These are phyloP conservation scores for Beauveria rudraprayagi DNA, from an alignment of 2,329 filamentous ascomycete genomes.

Conservation along the genomic window DNA sequence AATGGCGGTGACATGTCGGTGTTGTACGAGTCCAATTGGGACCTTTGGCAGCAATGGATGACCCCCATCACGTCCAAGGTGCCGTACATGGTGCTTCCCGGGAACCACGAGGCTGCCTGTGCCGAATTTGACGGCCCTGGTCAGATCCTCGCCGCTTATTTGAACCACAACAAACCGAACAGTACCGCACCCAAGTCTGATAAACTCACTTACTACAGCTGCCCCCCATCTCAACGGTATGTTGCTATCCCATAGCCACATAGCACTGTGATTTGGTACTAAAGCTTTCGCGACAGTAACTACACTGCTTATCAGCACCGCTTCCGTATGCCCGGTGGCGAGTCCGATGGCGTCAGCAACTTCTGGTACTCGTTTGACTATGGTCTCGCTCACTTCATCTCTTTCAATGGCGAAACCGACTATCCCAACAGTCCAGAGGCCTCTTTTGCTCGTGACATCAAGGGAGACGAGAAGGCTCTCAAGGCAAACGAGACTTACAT, in stretches of 20 bases:
- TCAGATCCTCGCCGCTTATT: slow-evolving; percentile 37
- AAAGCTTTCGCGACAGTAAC: slow-evolving; percentile 23
- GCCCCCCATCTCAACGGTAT: slow-evolving; percentile 36
- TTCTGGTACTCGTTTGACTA: slow-evolving; percentile 50
- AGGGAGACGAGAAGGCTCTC: slow-evolving; percentile 32
- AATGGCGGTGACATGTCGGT: slow-evolving; percentile 40
- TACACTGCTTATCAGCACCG: slow-evolving; percentile 44
- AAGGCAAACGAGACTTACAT: slow-evolving; percentile 33
- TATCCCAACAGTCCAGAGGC: slow-evolving; percentile 38
- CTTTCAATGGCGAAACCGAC: slow-evolving; percentile 41
- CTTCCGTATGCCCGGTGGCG: slow-evolving; percentile 41
- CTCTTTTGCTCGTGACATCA: slow-evolving; percentile 34
- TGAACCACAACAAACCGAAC: slow-evolving; percentile 36
- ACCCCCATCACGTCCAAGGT: slow-evolving; percentile 32
- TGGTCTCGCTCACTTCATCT: slow-evolving; percentile 43
- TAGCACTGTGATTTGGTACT: not conserved
- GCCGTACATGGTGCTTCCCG: slow-evolving; percentile 42
- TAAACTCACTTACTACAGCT: slow-evolving; percentile 42
- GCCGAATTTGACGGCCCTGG: slow-evolving; percentile 38
- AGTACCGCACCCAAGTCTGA: slow-evolving; percentile 25
- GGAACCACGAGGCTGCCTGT: slow-evolving; percentile 43
- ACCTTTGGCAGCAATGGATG: slow-evolving; percentile 44
- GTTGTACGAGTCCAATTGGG: slow-evolving; percentile 43
- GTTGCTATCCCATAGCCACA: not conserved
- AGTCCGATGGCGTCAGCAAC: slow-evolving; percentile 40